phyloP scores from a whole-genome alignment of 2,329 filamentous ascomycete genomes.

The Colletotrichum coccodes region DNA sequence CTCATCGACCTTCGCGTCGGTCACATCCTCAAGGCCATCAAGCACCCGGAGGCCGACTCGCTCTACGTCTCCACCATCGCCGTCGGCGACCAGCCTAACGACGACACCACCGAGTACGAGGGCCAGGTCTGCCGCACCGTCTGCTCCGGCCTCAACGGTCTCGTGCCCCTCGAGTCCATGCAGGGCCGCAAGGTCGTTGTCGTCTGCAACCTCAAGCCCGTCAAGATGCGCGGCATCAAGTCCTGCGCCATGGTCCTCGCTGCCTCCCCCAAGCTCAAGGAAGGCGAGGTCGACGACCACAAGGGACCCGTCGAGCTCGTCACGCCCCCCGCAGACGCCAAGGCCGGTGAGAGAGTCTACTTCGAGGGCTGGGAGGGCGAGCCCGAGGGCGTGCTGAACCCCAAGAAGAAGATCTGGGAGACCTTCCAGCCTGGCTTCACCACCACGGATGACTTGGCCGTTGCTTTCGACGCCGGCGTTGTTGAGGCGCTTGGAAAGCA shows the following conservation, averaged over 20 bases:
- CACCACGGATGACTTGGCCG: slow-evolving; percentile 82
- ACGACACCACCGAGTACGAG: slow-evolving; percentile 92
- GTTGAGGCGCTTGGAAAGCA: slow-evolving; percentile 82
- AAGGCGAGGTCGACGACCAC: slow-evolving; percentile 87
- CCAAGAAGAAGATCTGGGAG: slow-evolving; percentile 99
- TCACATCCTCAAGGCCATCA: slow-evolving; percentile 94
- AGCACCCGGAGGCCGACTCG: slow-evolving; percentile 96
- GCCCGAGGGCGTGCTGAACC: slow-evolving; percentile 93
- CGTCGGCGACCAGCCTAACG: slow-evolving; percentile 87
- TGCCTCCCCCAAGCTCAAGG: slow-evolving; percentile 83
- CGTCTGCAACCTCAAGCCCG: slow-evolving; percentile 97
- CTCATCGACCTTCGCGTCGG: slow-evolving; percentile 96
- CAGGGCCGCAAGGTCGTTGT: slow-evolving; percentile 94
- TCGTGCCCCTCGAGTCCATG: slow-evolving; percentile 95
- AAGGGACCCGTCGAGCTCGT: slow-evolving; percentile 94
- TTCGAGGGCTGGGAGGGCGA: slow-evolving; percentile 96
- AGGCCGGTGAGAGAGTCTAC: slow-evolving; percentile 87
- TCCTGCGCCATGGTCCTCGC: slow-evolving; percentile 91
- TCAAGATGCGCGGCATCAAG: slow-evolving; percentile 94
- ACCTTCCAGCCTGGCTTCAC: slow-evolving; percentile 96
- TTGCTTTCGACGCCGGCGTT: slow-evolving; percentile 83
- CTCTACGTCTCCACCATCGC: slow-evolving; percentile 96
- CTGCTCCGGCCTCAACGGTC: slow-evolving; percentile 94
- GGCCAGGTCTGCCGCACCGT: slow-evolving; percentile 94
- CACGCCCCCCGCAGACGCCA: slow-evolving; percentile 78